A percentile compares a stretch with the other conserved stretches of the same genome.
Evolutionary conservation across 768 basidiomycete genomes (phyloP).

Genomic region (Pholiota molesta): DNA sequence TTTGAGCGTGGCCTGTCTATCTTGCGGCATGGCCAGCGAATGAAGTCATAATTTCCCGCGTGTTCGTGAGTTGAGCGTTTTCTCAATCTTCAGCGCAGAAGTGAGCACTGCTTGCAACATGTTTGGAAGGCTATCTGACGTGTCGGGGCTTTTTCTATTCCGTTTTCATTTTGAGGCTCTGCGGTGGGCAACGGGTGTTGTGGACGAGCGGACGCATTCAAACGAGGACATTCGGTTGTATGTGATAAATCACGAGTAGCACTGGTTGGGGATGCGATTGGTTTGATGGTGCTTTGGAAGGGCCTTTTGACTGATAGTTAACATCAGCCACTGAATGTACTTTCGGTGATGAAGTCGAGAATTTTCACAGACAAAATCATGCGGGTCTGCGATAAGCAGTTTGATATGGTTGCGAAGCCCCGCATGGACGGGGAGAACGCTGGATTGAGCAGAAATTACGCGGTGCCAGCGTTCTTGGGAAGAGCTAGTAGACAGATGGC

Average conservation of each 20-base stretch:
- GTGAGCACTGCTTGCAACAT: background rate
- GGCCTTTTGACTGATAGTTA: background rate
- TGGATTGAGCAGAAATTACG: background rate
- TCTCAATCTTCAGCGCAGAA: background rate
- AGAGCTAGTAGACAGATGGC: background rate
- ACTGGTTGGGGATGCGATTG: background rate
- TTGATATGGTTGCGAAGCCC: background rate
- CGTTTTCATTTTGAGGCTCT: background rate
- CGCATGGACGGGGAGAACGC: background rate
- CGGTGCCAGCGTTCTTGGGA: background rate
- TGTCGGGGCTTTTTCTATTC: background rate
- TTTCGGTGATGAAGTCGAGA: background rate
- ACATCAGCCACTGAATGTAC: background rate
- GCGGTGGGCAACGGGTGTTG: background rate
- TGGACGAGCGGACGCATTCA: too few species aligned
- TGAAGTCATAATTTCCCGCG: background rate
- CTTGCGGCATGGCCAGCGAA: background rate
- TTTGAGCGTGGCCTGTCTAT: background rate
- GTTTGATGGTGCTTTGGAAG: background rate
- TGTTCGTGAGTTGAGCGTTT: background rate
- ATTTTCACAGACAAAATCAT: background rate
- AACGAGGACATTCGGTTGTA: too few species aligned
- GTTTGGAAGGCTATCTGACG: background rate
- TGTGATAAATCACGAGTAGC: background rate
- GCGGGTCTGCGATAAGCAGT: background rate